Evolutionary conservation across 805 yeast species (phyloP).

Genomic region (Ascoidea asiatica): DNA sequence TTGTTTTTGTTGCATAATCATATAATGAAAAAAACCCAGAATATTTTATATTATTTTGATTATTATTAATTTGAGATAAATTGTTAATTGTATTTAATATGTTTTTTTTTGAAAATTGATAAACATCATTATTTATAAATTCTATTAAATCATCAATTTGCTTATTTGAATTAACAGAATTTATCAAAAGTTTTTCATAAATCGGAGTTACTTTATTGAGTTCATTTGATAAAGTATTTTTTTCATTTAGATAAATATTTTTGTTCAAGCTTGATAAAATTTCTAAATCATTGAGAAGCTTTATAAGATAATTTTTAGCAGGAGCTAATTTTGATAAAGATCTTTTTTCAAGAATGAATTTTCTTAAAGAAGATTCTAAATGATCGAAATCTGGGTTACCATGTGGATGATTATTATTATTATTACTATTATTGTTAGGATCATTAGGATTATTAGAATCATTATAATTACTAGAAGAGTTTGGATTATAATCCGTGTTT

Average conservation of each 20-base stretch:
- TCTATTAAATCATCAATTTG: conserved; percentile 54
- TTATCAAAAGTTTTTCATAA: conserved; percentile 37
- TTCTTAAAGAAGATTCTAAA: conserved; percentile 72
- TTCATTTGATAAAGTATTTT: conserved; percentile 29
- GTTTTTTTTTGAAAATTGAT: conserved; percentile 41
- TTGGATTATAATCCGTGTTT: too few species aligned
- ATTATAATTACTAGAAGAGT: conserved; percentile 22
- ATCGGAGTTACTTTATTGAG: conserved; percentile 50
- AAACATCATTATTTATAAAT: conserved; percentile 37
- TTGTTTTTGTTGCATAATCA: conserved; percentile 59
- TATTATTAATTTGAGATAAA: conserved; percentile 28
- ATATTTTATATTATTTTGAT: conserved; percentile 37
- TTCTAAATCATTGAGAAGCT: conserved; percentile 53
- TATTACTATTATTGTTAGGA: conserved; percentile 14
- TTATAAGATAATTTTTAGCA: conserved; percentile 74
- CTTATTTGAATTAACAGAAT: conserved; percentile 42
- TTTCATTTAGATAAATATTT: conserved; percentile 35
- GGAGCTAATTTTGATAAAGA: conserved; percentile 83
- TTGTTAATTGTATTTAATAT: conserved; percentile 38
- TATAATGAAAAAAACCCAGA: conserved; percentile 51
- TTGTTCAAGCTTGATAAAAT: conserved; percentile 51
- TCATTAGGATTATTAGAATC: conserved; percentile 17
- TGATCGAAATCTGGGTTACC: conserved; percentile 61
- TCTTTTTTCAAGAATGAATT: conserved; percentile 80
- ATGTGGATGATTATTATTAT: conserved; percentile 19